Percentiles rank a stretch among this genome's conserved stretches.
Evolutionary conservation across 2,329 filamentous ascomycete species (phyloP).

Genomic region (Cladosporium sp.): DNA sequence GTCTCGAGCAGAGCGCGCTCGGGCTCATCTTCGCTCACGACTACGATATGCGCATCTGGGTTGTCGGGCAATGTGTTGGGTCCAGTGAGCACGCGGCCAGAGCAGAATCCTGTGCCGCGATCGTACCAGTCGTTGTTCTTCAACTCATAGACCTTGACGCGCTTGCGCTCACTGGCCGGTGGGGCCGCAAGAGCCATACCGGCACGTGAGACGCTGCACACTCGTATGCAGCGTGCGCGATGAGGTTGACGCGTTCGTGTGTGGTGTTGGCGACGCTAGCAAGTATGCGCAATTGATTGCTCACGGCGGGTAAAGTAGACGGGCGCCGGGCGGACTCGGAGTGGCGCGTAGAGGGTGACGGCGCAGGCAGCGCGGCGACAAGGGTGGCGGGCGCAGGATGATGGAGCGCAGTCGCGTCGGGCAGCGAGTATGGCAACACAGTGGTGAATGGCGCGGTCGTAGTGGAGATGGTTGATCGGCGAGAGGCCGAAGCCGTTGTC

Average conservation of each 20-base stretch:
- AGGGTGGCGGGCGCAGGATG: neutral
- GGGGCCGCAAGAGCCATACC: conserved; percentile 30
- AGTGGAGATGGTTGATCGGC: neutral
- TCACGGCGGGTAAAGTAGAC: neutral
- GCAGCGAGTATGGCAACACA: neutral
- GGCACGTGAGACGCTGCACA: conserved; percentile 9
- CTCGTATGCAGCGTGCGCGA: conserved; percentile 2
- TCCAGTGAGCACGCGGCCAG: conserved; percentile 62
- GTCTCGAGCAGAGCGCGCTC: conserved; percentile 81
- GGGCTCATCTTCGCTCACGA: conserved; percentile 90
- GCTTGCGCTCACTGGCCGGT: conserved; percentile 47
- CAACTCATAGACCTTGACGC: conserved; percentile 98
- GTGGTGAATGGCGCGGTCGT: neutral
- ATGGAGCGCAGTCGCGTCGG: conserved; percentile 3
- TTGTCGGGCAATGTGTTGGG: conserved; percentile 50
- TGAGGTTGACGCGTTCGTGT: neutral
- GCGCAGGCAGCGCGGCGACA: conserved; percentile 8
- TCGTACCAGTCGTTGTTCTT: conserved; percentile 99
- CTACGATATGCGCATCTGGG: conserved; percentile 74
- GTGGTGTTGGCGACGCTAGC: neutral
- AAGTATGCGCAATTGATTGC: neutral
- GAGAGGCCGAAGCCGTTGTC: neutral
- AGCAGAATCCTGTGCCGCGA: conserved; percentile 92
- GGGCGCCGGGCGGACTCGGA: conserved; percentile 7
- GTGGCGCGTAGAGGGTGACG: conserved; percentile 1